phyloP scores from a whole-genome alignment of 495 filamentous ascomycete species.

The Jackrogersella multiformis region DNA sequence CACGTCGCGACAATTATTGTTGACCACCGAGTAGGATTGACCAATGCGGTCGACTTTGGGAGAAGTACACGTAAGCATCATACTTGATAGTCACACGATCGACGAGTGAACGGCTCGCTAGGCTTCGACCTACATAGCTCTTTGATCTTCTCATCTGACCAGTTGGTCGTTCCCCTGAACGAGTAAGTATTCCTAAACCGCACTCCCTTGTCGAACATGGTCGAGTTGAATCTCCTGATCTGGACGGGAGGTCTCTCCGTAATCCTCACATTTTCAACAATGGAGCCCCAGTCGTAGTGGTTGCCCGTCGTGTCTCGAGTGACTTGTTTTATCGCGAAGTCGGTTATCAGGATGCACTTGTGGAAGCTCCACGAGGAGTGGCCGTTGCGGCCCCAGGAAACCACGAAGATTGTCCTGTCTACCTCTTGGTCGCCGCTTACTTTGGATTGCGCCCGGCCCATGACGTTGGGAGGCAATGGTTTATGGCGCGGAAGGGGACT shows the following conservation, averaged over 20 bases:
- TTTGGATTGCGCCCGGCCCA: not conserved
- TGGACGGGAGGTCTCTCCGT: not conserved
- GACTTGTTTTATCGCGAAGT: not conserved
- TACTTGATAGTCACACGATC: not conserved
- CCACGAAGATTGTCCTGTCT: not conserved
- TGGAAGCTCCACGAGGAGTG: not conserved
- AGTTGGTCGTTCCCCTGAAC: not conserved
- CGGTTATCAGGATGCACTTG: not conserved
- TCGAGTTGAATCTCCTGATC: not conserved
- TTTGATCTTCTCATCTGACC: not conserved
- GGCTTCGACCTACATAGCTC: not conserved
- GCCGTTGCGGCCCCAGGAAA: conserved; percentile 4
- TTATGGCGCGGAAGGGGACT: no score
- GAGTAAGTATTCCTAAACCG: not conserved
- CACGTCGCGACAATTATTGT: conserved; percentile 5
- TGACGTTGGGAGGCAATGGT: no score
- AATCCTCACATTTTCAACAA: not conserved
- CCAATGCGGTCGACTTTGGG: not conserved
- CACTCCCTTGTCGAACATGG: not conserved
- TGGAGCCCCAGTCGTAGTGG: not conserved
- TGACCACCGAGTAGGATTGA: not conserved
- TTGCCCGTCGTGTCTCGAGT: not conserved
- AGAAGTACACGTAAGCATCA: not conserved
- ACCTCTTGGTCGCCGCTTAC: not conserved
- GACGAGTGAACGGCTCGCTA: not conserved